Conservation (phyloP, 495 filamentous ascomycete species). For the Polyplosphaeria fusca region DNA sequence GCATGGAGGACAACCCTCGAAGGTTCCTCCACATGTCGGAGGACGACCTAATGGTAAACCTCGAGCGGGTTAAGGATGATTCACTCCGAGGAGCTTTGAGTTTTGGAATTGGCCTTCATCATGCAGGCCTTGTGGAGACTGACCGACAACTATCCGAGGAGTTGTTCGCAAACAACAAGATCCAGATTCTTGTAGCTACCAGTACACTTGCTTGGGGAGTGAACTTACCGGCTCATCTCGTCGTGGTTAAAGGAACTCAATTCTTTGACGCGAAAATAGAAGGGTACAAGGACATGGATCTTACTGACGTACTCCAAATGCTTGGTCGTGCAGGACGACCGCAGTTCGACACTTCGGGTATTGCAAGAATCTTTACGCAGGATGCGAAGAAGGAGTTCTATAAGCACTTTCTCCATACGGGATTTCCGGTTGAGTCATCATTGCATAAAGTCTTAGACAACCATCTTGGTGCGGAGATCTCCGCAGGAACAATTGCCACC, state of each 20-base stretch:
- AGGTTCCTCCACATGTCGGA: slow-evolving; percentile 91
- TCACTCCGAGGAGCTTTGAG: slow-evolving; percentile 84
- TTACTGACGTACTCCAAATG: slow-evolving; percentile 99
- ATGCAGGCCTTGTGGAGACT: slow-evolving; percentile 92
- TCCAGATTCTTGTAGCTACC: slow-evolving; percentile 94
- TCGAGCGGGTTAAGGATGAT: slow-evolving; percentile 84
- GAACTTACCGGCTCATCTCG: slow-evolving; percentile 93
- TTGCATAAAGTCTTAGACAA: slow-evolving; percentile 96
- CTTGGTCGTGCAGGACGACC: slow-evolving; percentile 91
- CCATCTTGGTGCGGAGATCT: slow-evolving; percentile 93
- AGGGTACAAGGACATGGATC: slow-evolving; percentile 97
- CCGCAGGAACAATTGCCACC: slow-evolving; percentile 82
- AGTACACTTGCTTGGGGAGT: slow-evolving; percentile 98
- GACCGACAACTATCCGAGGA: slow-evolving; percentile 90
- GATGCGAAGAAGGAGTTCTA: slow-evolving; percentile 99
- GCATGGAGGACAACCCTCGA: slow-evolving; percentile 96
- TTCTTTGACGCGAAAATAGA: slow-evolving; percentile 98
- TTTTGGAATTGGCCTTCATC: slow-evolving; percentile 96
- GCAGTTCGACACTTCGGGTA: slow-evolving; percentile 93
- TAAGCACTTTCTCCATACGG: slow-evolving; percentile 98
- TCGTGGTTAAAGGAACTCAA: slow-evolving; percentile 97
- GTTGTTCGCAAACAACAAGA: slow-evolving; percentile 95
- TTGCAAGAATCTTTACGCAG: slow-evolving; percentile 95
- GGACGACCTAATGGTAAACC: slow-evolving; percentile 82
- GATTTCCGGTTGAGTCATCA: slow-evolving; percentile 95